Evolutionary conservation across 148 eudicot genomes (phyloP).

Genomic region (Silene conica): DNA sequence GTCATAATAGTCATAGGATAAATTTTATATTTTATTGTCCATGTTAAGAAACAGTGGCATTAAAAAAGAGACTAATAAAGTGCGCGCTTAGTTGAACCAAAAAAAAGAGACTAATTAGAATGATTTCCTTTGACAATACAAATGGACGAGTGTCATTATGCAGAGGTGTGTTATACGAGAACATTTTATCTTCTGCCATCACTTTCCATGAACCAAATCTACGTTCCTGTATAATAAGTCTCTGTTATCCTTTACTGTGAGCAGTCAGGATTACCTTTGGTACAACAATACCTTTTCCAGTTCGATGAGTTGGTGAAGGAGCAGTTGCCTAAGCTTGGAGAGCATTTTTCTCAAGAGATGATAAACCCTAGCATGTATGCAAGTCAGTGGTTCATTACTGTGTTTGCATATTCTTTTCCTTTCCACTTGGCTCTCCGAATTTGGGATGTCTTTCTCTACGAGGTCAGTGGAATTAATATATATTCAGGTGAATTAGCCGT

Average conservation of each 20-base stretch:
- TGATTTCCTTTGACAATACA: neutral
- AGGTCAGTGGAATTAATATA: constrained; percentile 46
- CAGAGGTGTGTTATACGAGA: neutral
- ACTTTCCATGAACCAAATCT: neutral
- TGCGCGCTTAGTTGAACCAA: too few species aligned
- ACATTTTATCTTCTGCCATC: neutral
- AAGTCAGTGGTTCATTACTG: constrained; percentile 99
- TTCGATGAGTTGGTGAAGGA: constrained; percentile 83
- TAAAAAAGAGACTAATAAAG: neutral
- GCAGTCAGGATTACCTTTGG: constrained; percentile 95
- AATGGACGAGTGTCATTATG: neutral
- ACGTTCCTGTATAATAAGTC: neutral
- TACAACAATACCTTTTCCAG: constrained; percentile 91
- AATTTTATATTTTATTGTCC: neutral
- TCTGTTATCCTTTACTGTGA: constrained; percentile 20
- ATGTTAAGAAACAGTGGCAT: neutral
- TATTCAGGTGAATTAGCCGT: neutral
- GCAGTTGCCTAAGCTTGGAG: constrained; percentile 80
- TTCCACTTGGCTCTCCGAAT: constrained; percentile 92
- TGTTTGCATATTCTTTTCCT: constrained; percentile 91
- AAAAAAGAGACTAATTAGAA: neutral
- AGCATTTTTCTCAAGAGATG: constrained; percentile 85
- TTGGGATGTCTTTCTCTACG: constrained; percentile 92
- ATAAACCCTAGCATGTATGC: constrained; percentile 99
- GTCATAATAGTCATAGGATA: too few species aligned